Base-by-base conservation (phyloP, 768 basidiomycete genomes). In the Leccinum longicurvipes region DNA sequence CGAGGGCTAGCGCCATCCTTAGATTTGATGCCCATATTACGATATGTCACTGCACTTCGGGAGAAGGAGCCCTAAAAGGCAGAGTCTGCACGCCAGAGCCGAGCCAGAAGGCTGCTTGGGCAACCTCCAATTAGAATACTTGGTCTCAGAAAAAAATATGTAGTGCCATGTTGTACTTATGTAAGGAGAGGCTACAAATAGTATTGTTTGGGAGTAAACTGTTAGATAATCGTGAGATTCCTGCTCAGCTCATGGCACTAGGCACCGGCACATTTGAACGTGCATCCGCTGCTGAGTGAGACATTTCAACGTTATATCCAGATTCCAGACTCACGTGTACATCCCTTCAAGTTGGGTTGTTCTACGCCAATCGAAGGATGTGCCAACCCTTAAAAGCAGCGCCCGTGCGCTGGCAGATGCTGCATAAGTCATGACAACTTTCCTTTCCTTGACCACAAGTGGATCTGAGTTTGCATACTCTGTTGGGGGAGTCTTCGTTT, bases 381-480 rank as follows among this genome's bases (percentile, higher is more conserved):
- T 4, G 36, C n/a, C 9, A 39, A 9, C 9, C 4, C 17, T 39
- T 39, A 39, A 39, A 39, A 39, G 36, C n/a, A 1, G 34, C 8
- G 9, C 34, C 8, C 15, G 34, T n/a, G 8, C 34, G n/a, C 15
- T 36, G 17, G 34, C 4, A 9, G 17, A 23, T 14, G 19, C 29
- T 45, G 17, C 21, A 24, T 10, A 6, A 10, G 7, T 17, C 21
- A 25, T 29, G 41, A 42, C 21, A 14, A 12, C n/a, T n/a, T n/a
- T 14, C 28, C 12, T 11, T 8, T 24, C 17, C 29, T 29, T 44
- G 48, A 3, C 17, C 5, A 50, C 60, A 34, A 39, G 25, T 36
- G 53, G 45, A 34, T 54, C 39, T 14, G 31, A 27, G 11, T 42
- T 34, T 17, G 21, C 51, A 1, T 69, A 54, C 23, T 44, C 55